These are phyloP conservation scores for Aspergillus pseudoglaucus DNA, from an alignment of 2,329 filamentous ascomycete genomes.

Conservation along the genomic window DNA sequence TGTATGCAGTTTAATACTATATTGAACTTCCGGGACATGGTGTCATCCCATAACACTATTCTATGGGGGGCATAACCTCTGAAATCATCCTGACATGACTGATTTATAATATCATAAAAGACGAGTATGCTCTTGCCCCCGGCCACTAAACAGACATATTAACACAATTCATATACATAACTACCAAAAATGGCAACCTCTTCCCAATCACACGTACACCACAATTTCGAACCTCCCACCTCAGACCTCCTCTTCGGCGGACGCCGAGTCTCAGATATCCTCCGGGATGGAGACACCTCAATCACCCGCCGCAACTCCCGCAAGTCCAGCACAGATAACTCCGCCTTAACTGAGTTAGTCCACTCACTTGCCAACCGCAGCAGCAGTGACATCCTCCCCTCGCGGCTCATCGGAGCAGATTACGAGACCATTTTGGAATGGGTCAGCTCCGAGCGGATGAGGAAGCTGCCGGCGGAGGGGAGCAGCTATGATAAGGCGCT, in stretches of 20 bases:
- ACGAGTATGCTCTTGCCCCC: too few relatives aligned
- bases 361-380: constrained; percentile 9
- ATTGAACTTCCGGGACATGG: too few relatives aligned
- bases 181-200: constrained; percentile 10
- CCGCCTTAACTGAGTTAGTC: constrained; percentile 10
- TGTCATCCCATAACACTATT: too few relatives aligned
- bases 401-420: constrained; percentile 6
- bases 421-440: constrained; percentile 22
- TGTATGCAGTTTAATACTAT: too few relatives aligned
- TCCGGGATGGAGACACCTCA: constrained; percentile 5
- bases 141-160: too few relatives aligned
- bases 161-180: too few relatives aligned
- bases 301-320: constrained; percentile 3
- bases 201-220: constrained; percentile 10
- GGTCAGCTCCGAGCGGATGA: constrained; percentile 35
- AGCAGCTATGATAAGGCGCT: constrained; percentile 38
- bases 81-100: too few relatives aligned
- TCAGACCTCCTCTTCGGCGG: constrained; percentile 1
- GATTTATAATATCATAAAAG: too few relatives aligned
- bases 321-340: constrained; percentile 6
- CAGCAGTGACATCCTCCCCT: constrained; percentile 9
- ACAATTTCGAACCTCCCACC: constrained; percentile 6
- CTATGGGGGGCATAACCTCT: too few relatives aligned
- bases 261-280: constrained; percentile 2
- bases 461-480: constrained; percentile 33